Conservation (phyloP, 169 alveolate species). For the Eimeria mitis region DNA sequence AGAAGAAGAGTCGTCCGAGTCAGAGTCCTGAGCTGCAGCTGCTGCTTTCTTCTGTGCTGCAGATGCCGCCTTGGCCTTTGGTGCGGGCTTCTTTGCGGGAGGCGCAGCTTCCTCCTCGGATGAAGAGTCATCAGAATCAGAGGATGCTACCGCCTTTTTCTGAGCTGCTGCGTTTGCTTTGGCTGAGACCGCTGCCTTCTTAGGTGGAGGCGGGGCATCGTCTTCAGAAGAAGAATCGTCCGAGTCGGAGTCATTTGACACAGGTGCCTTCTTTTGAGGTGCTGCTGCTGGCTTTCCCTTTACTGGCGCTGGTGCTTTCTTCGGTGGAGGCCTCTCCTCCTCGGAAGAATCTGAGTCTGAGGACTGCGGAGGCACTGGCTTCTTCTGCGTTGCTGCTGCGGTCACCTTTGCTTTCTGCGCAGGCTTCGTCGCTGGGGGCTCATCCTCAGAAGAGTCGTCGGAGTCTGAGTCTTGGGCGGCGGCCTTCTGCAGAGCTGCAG, state of each 20-base stretch:
- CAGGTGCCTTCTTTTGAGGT: constrained; percentile 18
- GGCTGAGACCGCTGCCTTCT: constrained; percentile 7
- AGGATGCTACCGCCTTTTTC: neutral
- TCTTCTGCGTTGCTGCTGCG: constrained; percentile 20
- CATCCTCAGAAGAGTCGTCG: constrained; percentile 60
- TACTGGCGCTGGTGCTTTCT: neutral
- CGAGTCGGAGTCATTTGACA: constrained; percentile 10
- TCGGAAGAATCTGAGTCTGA: constrained; percentile 46
- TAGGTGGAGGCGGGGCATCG: constrained; percentile 17
- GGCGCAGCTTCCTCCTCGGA: constrained; percentile 55
- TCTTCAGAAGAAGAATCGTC: constrained; percentile 28
- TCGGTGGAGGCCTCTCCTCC: constrained; percentile 18
- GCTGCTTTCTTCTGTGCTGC: constrained; percentile 21
- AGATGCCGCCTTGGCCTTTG: constrained; percentile 50
- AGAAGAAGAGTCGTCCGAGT: constrained; percentile 44
- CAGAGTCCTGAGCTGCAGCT: constrained; percentile 36
- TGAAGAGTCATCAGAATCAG: constrained; percentile 38
- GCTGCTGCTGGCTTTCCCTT: constrained; percentile 34
- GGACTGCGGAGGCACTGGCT: neutral
- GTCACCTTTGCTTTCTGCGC: constrained; percentile 21
- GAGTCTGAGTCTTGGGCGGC: constrained; percentile 52
- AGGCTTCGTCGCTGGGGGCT: constrained; percentile 41
- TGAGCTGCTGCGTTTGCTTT: constrained; percentile 15
- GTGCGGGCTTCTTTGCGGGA: constrained; percentile 39
- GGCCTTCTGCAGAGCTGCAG: neutral